Base-by-base conservation (phyloP, 2,329 filamentous ascomycete species). In the Pseudohalonectria lignicola region DNA sequence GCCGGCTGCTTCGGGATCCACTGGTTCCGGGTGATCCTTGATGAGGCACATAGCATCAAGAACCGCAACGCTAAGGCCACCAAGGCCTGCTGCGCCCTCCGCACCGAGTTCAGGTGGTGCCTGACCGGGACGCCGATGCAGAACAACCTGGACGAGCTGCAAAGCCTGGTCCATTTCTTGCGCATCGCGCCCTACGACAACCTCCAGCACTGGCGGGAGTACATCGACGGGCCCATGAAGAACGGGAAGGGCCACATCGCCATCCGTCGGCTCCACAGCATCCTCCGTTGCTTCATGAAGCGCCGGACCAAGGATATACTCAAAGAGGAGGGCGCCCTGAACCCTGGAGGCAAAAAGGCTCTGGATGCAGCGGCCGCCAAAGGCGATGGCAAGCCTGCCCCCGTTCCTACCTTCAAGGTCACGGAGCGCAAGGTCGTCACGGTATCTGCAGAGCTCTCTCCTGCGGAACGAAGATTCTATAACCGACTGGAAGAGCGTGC, bases 31-130 rank as follows among this genome's bases (percentile, higher is more conserved):
- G 76, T 95, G 43, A 90, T 98, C 46, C 71, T 98, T 2, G 92
- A 98, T 46, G 92, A 98, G 63, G 92, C 92, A 1, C 92, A 98
- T 57, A 94, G 85, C 2, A 95, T 98, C 71, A 98, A 98, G 64
- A 98, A 98, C 54, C 81, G 90, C 45, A 94, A 93, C 48, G 87
- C 92, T 17, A 98, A 98, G 61, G 81, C 86, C 30, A 94, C 90
- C 2, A 87, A 94, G 56, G 88, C 92, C 2, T 92, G 85, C 47
- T 98, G 81, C 54, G 85, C 85, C 2, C 62, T 98, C 23, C 70
- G 81, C 21, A 80, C 86, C 16, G 82, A 92, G 55, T 96, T 94
- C 52, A 74, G 92, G 43, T 98, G 92, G 92, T 96, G 92, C 53
- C 63, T 98, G 44, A 94, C 88, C 1, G 92, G 92, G 38, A 98